Percentiles rank a stretch among this genome's conserved stretches.
Conservation (phyloP, 2,329 filamentous ascomycete species). For the Alternaria gaisen region DNA sequence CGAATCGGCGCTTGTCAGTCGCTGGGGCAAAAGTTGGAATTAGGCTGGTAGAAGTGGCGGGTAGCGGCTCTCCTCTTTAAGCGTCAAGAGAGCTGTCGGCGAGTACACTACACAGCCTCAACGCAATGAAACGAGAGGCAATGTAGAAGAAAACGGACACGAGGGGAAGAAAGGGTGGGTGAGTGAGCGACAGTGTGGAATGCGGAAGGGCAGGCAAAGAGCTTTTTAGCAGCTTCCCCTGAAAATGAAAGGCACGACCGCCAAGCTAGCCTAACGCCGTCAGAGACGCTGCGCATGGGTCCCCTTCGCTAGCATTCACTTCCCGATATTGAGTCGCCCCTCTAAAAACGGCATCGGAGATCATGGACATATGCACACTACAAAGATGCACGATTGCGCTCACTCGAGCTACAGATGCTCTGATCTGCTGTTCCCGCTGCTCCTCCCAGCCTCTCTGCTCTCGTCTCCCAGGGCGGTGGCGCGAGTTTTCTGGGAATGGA, state of each 20-base stretch:
- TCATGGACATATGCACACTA: conserved; percentile 5
- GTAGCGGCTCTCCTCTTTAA: conserved; percentile 33
- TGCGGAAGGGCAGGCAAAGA: conserved; percentile 40
- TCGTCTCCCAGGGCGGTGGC: conserved; percentile 10
- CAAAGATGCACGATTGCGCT: conserved; percentile 8
- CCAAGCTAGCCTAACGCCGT: conserved; percentile 40
- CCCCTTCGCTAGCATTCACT: conserved; percentile 34
- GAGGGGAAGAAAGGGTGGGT: conserved; percentile 26
- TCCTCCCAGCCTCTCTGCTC: background rate
- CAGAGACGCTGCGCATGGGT: conserved; percentile 33
- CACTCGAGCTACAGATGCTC: conserved; percentile 8
- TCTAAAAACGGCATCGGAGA: conserved; percentile 23
- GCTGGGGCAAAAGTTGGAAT: conserved; percentile 16
- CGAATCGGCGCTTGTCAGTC: conserved; percentile 37
- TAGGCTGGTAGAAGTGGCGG: conserved; percentile 12
- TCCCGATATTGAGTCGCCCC: conserved; percentile 32
- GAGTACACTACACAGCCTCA: conserved; percentile 23
- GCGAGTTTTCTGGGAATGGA: conserved; percentile 22
- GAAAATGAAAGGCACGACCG: conserved; percentile 38
- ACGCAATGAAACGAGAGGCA: conserved; percentile 45
- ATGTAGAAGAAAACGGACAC: conserved; percentile 30
- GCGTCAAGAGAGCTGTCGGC: conserved; percentile 12
- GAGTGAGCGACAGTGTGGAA: conserved; percentile 44
- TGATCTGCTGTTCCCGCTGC: background rate
- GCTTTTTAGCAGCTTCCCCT: conserved; percentile 45